Conservation (phyloP, 2,329 filamentous ascomycete species). For the Diaporthe australafricana region DNA sequence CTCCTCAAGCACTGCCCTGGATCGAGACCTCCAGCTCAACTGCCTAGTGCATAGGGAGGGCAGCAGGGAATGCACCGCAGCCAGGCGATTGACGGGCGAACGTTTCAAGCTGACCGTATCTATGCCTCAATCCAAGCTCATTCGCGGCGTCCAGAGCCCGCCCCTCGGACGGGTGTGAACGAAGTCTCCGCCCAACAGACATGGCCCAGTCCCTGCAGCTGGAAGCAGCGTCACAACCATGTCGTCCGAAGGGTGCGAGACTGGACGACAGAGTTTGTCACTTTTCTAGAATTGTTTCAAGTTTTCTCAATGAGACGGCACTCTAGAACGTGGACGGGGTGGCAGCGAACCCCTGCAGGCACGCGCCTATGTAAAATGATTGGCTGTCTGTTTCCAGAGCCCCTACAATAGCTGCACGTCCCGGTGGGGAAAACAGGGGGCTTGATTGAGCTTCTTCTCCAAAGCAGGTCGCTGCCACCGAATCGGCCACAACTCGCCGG, state of each 20-base stretch:
- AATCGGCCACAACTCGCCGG: not conserved
- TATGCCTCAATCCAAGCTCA: not conserved
- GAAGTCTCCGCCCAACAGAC: not conserved
- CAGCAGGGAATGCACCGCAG: not conserved
- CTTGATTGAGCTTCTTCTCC: not conserved
- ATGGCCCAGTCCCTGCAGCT: not conserved
- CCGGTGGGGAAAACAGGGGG: constrained; percentile 4
- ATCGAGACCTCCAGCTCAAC: constrained; percentile 1
- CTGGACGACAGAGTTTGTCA: constrained; percentile 33
- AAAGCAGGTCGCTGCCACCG: not conserved
- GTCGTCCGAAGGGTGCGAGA: not conserved
- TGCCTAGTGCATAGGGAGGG: constrained; percentile 6
- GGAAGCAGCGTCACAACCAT: constrained; percentile 23
- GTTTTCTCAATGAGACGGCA: not conserved
- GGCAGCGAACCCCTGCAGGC: constrained; percentile 18
- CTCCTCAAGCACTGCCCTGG: not conserved
- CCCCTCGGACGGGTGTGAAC: not conserved
- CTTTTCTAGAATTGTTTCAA: constrained; percentile 18
- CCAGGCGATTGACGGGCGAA: constrained; percentile 15
- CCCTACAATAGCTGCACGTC: not conserved
- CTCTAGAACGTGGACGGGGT: not conserved
- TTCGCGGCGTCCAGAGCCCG: not conserved
- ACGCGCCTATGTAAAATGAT: constrained; percentile 34
- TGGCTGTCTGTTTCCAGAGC: constrained; percentile 28
- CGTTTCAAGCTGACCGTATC: not conserved